These are phyloP conservation scores for Cornus kousa DNA, from an alignment of 148 eudicot genomes.

Conservation along the genomic window DNA sequence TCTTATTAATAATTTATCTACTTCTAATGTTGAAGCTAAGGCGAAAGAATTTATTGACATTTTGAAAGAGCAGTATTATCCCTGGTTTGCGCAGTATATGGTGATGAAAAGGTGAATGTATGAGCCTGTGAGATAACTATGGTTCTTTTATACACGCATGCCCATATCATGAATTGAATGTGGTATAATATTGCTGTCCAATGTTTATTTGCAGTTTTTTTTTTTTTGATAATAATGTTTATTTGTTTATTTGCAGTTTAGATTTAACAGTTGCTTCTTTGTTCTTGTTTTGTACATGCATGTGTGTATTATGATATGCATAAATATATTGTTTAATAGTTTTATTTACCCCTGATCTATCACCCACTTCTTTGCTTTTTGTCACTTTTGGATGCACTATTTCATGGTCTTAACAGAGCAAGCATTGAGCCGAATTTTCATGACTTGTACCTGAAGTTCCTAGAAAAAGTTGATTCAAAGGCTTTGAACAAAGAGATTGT, in stretches of 20 bases:
- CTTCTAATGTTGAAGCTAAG: slow-evolving; percentile 75
- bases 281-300: neutral
- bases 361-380: neutral
- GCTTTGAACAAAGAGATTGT: slow-evolving; percentile 70
- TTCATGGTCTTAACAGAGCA: slow-evolving; percentile 51
- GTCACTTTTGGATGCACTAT: slow-evolving; percentile 10
- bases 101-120: slow-evolving; percentile 82
- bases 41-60: slow-evolving; percentile 83
- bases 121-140: neutral
- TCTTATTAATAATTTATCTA: slow-evolving; percentile 70
- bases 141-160: neutral
- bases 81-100: slow-evolving; percentile 99
- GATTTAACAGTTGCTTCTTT: neutral
- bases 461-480: slow-evolving; percentile 77
- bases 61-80: slow-evolving; percentile 70
- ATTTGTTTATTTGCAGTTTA: neutral
- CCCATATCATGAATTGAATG: neutral
- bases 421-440: slow-evolving; percentile 96
- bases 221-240: no score
- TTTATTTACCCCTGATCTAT: neutral
- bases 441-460: slow-evolving; percentile 86
- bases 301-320: neutral
- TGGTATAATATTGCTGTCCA: neutral
- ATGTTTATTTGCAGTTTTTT: neutral
- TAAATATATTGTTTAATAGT: neutral